A percentile compares a stretch with the other conserved stretches of the same genome.
Evolutionary conservation across 2,329 filamentous ascomycete species (phyloP).

Genomic region (Pseudogymnoascus sp.): DNA sequence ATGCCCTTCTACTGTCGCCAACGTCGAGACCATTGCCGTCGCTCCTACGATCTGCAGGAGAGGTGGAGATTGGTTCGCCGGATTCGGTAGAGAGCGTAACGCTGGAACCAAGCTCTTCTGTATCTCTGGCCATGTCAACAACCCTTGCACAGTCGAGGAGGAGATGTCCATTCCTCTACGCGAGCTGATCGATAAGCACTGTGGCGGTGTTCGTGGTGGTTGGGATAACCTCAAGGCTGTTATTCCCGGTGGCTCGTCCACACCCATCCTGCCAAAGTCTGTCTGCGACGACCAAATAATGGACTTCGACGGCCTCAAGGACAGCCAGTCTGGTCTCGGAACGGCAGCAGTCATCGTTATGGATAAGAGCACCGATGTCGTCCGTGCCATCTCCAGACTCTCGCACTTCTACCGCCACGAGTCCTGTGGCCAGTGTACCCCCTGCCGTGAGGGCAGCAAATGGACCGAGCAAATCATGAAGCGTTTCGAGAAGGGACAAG

Average conservation of each 20-base stretch:
- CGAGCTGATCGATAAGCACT: constrained; percentile 97
- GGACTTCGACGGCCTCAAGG: constrained; percentile 98
- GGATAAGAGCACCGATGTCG: constrained; percentile 95
- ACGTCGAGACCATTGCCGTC: constrained; percentile 94
- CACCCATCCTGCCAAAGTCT: constrained; percentile 82
- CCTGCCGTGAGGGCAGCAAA: constrained; percentile 97
- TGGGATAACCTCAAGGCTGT: constrained; percentile 97
- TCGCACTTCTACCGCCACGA: constrained; percentile 98
- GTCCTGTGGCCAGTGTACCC: constrained; percentile 96
- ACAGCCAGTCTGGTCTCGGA: constrained; percentile 92
- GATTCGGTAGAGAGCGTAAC: constrained; percentile 93
- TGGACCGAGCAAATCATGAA: constrained; percentile 99
- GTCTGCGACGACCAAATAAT: constrained; percentile 94
- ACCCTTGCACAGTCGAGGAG: constrained; percentile 95
- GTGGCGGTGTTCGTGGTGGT: constrained; percentile 88
- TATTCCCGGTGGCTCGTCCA: constrained; percentile 94
- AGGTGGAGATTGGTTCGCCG: constrained; percentile 85
- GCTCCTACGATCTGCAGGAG: constrained; percentile 92
- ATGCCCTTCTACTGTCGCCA: constrained; percentile 95
- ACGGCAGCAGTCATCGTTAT: constrained; percentile 98
- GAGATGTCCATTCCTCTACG: constrained; percentile 97
- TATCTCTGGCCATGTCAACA: constrained; percentile 98
- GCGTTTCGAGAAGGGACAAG: constrained; percentile 87
- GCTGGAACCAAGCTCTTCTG: constrained; percentile 96
- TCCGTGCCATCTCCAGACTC: constrained; percentile 85